Evolutionary conservation across 225 moss, liverwort and hornwort genomes (phyloP).

Genomic region (Straminergon stramineum): DNA sequence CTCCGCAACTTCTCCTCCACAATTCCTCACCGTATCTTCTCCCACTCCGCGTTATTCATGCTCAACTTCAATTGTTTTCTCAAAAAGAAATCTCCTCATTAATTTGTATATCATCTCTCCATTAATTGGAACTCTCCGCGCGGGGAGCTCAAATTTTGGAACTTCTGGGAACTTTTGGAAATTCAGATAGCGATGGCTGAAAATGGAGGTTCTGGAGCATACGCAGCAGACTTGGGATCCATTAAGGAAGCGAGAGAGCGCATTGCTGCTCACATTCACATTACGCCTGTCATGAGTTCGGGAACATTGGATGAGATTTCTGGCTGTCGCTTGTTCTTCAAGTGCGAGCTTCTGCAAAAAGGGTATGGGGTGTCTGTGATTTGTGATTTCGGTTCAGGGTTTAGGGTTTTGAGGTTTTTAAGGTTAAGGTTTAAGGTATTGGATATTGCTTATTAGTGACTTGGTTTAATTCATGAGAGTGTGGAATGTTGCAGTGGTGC

Average conservation of each 20-base stretch:
- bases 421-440: no score
- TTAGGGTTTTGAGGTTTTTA: neutral
- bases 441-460: neutral
- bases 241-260: conserved; percentile 47
- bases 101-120: neutral
- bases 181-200: neutral
- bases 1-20: neutral
- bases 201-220: neutral
- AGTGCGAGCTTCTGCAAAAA: conserved; percentile 79
- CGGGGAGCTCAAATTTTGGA: neutral
- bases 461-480: neutral
- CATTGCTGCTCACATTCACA: conserved; percentile 43
- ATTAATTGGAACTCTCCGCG: neutral
- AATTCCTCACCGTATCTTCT: neutral
- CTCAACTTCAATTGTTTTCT: neutral
- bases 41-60: neutral
- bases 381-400: neutral
- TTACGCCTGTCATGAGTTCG: conserved; percentile 56
- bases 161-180: neutral
- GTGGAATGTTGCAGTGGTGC: conserved; percentile 46
- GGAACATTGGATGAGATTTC: conserved; percentile 43
- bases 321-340: conserved; percentile 59
- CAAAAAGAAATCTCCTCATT: neutral
- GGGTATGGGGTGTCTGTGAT: conserved; percentile 10
- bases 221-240: conserved; percentile 58